Evolutionary conservation across 75 land plant species (phyloP), one percentile per base, ranked within the genome.

Genomic region (Picea glauca): DNA sequence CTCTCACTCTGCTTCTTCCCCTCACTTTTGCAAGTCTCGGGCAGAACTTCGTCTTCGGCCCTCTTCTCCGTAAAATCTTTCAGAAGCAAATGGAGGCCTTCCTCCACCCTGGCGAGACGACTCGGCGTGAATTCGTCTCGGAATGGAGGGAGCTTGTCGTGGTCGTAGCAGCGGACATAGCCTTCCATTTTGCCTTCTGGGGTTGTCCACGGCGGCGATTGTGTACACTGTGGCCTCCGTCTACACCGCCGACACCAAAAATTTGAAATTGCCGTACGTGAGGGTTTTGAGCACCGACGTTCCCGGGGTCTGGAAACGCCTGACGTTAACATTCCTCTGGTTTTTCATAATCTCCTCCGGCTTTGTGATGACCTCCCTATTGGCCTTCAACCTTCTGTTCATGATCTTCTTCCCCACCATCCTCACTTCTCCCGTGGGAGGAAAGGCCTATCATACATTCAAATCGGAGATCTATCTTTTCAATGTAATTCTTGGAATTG

Each of bases 1-100:
- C 92, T 17, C 57, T 84, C 38, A 60, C 89, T 31, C 80, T 90
- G 2, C 76, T 93, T 70, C 83, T 90, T 30, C 94, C 96, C 17
- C 83, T 93, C 64, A 77, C 85, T 78, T 62, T 90, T 79, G 72
- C 85, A 58, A 64, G 80, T 57, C 81, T 91, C 56, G 82, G 78
- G 43, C 90, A 89, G 78, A 79, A 73, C 76, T 80, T 85, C 4
- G 58, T 82, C 26, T 62, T 81, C 3, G 72, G 81, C 65, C 80
- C 82, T 58, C 63, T 89, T 59, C 54, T 81, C 76, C 0, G 30
- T 31, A 86, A 86, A 50, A 84, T 91, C 66, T 0, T 4, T 8
- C 5, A 21, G 64, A 77, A 91, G 75, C 50, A 11, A 0, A 38
- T 38, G 0, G 72, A 15, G n/a, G 80, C 58, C 26, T 15, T 17